phyloP scores from a whole-genome alignment of 2,329 filamentous ascomycete genomes.

The Aspergillus sp. region DNA sequence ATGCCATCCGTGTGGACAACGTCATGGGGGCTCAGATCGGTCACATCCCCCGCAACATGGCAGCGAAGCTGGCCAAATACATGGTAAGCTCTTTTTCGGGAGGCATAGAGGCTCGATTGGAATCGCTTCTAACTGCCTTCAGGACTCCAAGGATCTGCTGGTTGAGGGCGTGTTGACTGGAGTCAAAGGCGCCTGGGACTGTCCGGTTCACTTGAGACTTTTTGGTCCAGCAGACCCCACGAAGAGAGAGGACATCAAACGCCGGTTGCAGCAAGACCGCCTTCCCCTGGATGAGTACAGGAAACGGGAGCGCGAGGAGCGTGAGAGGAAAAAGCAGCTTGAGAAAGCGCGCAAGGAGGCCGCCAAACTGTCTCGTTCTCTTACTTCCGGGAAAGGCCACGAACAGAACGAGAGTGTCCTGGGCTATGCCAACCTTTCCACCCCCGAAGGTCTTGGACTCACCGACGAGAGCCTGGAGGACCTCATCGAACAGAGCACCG shows the following conservation, averaged over 20 bases:
- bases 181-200: slow-evolving; percentile 65
- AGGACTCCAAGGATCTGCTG: slow-evolving; percentile 57
- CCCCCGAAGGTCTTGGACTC: slow-evolving; percentile 22
- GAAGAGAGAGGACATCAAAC: slow-evolving; percentile 55
- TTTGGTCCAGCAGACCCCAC: slow-evolving; percentile 63
- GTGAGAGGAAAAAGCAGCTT: slow-evolving; percentile 46
- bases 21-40: slow-evolving; percentile 74
- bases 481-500: slow-evolving; percentile 64
- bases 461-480: slow-evolving; percentile 54
- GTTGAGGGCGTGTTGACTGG: slow-evolving; percentile 70
- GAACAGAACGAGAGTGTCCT: slow-evolving; percentile 25
- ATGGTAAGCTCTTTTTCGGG: slow-evolving; percentile 49
- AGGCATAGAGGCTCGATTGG: too few species aligned
- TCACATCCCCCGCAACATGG: slow-evolving; percentile 67
- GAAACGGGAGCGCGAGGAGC: slow-evolving; percentile 54
- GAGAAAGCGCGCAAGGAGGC: slow-evolving; percentile 47
- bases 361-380: slow-evolving; percentile 27
- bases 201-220: slow-evolving; percentile 66
- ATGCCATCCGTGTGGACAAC: slow-evolving; percentile 77
- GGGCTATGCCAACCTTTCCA: slow-evolving; percentile 36
- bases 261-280: slow-evolving; percentile 61
- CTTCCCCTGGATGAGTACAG: slow-evolving; percentile 55
- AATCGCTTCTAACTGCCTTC: slow-evolving; percentile 2
- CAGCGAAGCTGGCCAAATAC: slow-evolving; percentile 69
- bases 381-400: slow-evolving; percentile 24